Conservation (phyloP, 2,329 filamentous ascomycete genomes). For the Colletotrichum musicola region DNA sequence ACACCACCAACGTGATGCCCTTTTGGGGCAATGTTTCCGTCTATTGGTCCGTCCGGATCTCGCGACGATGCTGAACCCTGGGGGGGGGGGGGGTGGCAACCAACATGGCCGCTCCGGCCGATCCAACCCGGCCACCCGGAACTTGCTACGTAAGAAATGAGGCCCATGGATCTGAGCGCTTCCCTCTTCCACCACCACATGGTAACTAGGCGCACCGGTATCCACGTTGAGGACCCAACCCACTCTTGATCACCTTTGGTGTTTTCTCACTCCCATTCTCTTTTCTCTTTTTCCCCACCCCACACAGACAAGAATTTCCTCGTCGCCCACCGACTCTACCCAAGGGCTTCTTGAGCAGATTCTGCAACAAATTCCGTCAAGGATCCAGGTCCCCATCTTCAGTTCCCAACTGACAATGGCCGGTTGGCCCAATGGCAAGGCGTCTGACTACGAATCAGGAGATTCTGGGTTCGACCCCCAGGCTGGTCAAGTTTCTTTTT, state of each 20-base stretch:
- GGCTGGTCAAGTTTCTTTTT: slow-evolving; percentile 34
- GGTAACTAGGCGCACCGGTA: too few relatives aligned
- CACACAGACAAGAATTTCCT: slow-evolving; percentile 21
- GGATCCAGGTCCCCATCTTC: background rate
- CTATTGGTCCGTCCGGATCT: background rate
- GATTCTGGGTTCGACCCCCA: slow-evolving; percentile 40
- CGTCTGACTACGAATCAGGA: slow-evolving; percentile 54
- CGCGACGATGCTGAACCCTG: background rate
- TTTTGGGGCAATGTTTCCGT: background rate
- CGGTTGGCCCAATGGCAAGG: slow-evolving; percentile 55
- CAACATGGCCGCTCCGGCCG: slow-evolving; percentile 7
- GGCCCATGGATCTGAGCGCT: slow-evolving; percentile 9
- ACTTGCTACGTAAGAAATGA: slow-evolving; percentile 5
- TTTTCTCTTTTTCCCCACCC: slow-evolving; percentile 18
- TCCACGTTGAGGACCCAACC: background rate
- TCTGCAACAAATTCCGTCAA: background rate
- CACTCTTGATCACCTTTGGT: background rate
- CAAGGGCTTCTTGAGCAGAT: background rate
- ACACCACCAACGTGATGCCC: too few relatives aligned
- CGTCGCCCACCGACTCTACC: background rate
- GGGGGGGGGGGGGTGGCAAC: too few relatives aligned
- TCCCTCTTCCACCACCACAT: background rate
- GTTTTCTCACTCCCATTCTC: background rate
- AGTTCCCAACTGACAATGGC: background rate
- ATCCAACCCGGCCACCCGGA: slow-evolving; percentile 6